These are phyloP conservation scores for Didymosphaeria variabile DNA, from an alignment of 2,329 filamentous ascomycete genomes.

Conservation along the genomic window DNA sequence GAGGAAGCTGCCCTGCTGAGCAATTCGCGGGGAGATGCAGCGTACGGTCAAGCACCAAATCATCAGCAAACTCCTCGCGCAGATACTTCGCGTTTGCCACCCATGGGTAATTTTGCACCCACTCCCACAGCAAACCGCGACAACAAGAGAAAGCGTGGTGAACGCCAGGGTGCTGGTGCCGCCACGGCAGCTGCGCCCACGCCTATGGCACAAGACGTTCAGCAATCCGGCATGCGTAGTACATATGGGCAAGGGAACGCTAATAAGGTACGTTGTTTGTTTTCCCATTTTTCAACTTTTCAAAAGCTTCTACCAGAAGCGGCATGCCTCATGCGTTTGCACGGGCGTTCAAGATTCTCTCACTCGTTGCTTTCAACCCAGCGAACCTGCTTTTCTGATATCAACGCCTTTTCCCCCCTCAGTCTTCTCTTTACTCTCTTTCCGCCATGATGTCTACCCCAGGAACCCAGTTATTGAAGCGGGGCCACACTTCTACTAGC, in stretches of 20 bases:
- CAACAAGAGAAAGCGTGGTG: conserved; percentile 81
- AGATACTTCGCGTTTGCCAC: conserved; percentile 71
- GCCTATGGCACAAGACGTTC: conserved; percentile 43
- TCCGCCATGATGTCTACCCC: neutral
- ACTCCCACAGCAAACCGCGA: conserved; percentile 85
- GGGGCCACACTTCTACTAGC: neutral
- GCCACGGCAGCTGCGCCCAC: conserved; percentile 48
- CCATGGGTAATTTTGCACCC: conserved; percentile 92
- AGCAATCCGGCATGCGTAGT: conserved; percentile 43
- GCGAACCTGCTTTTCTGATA: neutral
- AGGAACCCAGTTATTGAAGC: neutral
- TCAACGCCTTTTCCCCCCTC: neutral
- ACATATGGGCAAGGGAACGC: conserved; percentile 39
- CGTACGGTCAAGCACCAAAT: conserved; percentile 54
- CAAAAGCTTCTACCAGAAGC: neutral
- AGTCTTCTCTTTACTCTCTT: neutral
- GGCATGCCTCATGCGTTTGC: neutral
- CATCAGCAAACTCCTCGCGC: conserved; percentile 59
- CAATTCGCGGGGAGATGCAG: conserved; percentile 65
- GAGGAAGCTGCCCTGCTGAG: conserved; percentile 75
- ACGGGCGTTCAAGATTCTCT: neutral
- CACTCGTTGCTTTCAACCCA: neutral
- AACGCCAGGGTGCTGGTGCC: conserved; percentile 62
- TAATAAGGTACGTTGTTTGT: conserved; percentile 40
- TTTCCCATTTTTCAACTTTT: neutral